These are phyloP conservation scores for Lactifluus echinatus DNA, from an alignment of 768 basidiomycete species.

Conservation along the genomic window DNA sequence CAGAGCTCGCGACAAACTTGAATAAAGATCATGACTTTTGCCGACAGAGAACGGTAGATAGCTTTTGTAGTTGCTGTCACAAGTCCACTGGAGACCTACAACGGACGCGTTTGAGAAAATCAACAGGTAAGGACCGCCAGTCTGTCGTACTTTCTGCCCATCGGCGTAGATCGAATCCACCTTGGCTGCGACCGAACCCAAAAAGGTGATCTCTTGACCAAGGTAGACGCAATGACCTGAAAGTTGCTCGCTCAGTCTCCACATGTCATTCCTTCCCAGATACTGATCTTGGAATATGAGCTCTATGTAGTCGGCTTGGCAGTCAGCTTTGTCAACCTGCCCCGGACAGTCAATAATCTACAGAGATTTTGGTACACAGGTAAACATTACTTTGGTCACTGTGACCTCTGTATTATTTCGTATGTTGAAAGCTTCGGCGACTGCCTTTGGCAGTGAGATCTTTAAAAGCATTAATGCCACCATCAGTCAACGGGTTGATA, in stretches of 20 bases:
- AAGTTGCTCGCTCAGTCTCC: conserved; percentile 79
- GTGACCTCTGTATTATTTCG: conserved; percentile 66
- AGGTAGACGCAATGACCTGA: conserved; percentile 74
- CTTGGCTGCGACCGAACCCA: conserved; percentile 74
- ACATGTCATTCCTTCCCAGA: conserved; percentile 94
- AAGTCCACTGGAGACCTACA: conserved; percentile 70
- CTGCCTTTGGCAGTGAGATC: conserved; percentile 68
- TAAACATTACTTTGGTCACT: conserved; percentile 50
- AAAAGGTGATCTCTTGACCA: conserved; percentile 78
- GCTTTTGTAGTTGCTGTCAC: conserved; percentile 79
- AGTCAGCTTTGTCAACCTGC: conserved; percentile 60
- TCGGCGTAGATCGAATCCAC: conserved; percentile 70
- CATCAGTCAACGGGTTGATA: background rate
- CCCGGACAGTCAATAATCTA: background rate
- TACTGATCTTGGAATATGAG: conserved; percentile 93
- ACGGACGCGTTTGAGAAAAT: background rate
- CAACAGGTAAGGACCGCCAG: background rate
- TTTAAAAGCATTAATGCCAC: conserved; percentile 25
- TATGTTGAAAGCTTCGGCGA: conserved; percentile 62
- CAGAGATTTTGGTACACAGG: conserved; percentile 9
- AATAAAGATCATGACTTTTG: conserved; percentile 88
- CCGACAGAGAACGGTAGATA: conserved; percentile 84
- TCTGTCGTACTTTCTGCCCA: conserved; percentile 47
- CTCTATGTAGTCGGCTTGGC: conserved; percentile 74
- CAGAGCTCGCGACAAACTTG: conserved; percentile 95